Conservation (phyloP, 106 monocot species). For the Dioscorea dumetorum region DNA sequence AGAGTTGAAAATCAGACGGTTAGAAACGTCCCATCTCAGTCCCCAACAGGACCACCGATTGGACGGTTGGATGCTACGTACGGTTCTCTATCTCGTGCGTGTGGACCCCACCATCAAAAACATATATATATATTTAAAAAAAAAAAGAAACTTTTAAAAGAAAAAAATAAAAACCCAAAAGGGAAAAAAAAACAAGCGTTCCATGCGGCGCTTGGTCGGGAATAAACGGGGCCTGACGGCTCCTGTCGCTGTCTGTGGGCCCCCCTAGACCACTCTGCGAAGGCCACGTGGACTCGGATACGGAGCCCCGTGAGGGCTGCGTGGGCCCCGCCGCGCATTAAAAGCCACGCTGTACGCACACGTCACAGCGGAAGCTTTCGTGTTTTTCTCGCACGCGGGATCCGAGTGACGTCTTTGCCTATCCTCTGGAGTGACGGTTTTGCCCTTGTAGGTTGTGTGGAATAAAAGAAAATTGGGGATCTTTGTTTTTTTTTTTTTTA, state of each 20-base stretch:
- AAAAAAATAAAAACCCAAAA: no score
- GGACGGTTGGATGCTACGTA: not conserved
- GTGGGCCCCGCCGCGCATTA: not conserved
- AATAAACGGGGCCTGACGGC: not conserved
- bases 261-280: not conserved
- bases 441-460: no score
- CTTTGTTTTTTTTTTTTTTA: no score
- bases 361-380: not conserved
- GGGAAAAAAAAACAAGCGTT: no score
- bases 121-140: no score
- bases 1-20: not conserved
- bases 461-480: no score
- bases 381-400: not conserved
- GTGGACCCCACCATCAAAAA: no score
- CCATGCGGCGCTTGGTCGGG: not conserved
- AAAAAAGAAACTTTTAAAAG: no score
- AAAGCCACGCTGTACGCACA: not conserved
- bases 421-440: no score
- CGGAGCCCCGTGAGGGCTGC: no score
- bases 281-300: no score
- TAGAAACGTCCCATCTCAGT: not conserved
- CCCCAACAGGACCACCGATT: not conserved
- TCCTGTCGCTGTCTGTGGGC: not conserved
- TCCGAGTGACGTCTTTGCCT: not conserved
- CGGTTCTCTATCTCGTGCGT: not conserved